These are phyloP conservation scores for Wolfiporia cocos DNA, from an alignment of 1,284 basidiomycete species.

Conservation along the genomic window DNA sequence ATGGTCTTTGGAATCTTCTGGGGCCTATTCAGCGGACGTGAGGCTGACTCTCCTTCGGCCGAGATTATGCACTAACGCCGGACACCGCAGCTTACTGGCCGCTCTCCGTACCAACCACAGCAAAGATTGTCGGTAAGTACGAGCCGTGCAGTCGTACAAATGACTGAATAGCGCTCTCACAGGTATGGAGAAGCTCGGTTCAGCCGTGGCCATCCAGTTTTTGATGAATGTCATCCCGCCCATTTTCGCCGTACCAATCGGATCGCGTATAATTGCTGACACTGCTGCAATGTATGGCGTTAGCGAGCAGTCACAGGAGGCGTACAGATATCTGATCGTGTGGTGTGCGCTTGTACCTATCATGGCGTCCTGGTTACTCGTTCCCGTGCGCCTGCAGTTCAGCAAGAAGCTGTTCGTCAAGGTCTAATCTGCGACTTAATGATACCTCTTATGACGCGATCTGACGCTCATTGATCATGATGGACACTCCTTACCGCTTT, in stretches of 20 bases:
- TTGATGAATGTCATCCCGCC: constrained; percentile 10
- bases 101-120: constrained; percentile 1
- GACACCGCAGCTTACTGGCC: constrained; percentile 5
- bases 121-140: constrained; percentile 7
- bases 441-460: no score
- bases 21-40: constrained; percentile 4
- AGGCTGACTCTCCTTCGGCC: not conserved
- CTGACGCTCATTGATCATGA: no score
- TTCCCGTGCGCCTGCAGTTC: constrained; percentile 6
- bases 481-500: no score
- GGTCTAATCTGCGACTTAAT: no score
- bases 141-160: not conserved
- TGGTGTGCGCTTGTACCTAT: constrained; percentile 7
- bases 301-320: not conserved
- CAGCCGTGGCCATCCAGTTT: constrained; percentile 8
- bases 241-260: constrained; percentile 8
- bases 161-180: not conserved
- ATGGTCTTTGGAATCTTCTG: constrained; percentile 4
- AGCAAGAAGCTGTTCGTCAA: constrained; percentile 7
- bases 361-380: constrained; percentile 1
- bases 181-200: constrained; percentile 8
- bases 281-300: not conserved
- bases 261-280: constrained; percentile 4
- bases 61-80: no score
- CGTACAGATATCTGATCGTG: constrained; percentile 6